These are phyloP conservation scores for Ilyonectria destructans DNA, from an alignment of 2,329 filamentous ascomycete genomes.

Conservation along the genomic window DNA sequence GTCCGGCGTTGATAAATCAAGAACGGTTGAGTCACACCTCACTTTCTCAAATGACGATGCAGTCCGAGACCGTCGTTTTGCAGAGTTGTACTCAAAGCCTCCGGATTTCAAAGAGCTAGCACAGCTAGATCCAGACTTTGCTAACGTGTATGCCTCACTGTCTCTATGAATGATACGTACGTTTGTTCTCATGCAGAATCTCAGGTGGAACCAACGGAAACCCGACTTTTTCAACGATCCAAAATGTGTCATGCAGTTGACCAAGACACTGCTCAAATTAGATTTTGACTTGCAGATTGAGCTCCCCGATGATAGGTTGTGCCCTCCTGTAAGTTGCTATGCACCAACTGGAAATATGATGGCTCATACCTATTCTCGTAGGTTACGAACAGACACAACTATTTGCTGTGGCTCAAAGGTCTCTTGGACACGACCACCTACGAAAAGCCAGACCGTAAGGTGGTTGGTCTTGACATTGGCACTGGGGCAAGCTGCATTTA, in stretches of 20 bases:
- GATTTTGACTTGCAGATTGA: constrained; percentile 83
- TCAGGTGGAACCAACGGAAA: constrained; percentile 45
- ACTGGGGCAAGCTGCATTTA: constrained; percentile 95
- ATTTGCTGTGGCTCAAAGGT: constrained; percentile 89
- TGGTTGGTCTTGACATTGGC: constrained; percentile 87
- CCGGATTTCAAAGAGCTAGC: constrained; percentile 63
- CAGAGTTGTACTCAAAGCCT: constrained; percentile 58
- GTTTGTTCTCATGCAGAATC: constrained; percentile 10
- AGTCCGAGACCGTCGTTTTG: constrained; percentile 53
- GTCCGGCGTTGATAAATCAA: neutral
- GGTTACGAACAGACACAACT: constrained; percentile 83
- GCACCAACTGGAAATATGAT: neutral
- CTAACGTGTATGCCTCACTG: constrained; percentile 54
- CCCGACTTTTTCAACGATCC: constrained; percentile 81
- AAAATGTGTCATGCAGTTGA: constrained; percentile 83
- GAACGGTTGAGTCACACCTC: neutral
- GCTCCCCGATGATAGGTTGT: constrained; percentile 85
- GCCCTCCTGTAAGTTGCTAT: constrained; percentile 78
- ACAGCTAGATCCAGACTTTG: constrained; percentile 60
- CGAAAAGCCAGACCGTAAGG: constrained; percentile 61
- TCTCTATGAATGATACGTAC: neutral
- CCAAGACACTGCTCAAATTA: constrained; percentile 81
- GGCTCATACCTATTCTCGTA: constrained; percentile 42
- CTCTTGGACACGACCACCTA: constrained; percentile 82
- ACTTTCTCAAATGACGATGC: constrained; percentile 18